Conservation (phyloP, 192 early-diverging fungal species). For the Bifiguratus adelaidae region DNA sequence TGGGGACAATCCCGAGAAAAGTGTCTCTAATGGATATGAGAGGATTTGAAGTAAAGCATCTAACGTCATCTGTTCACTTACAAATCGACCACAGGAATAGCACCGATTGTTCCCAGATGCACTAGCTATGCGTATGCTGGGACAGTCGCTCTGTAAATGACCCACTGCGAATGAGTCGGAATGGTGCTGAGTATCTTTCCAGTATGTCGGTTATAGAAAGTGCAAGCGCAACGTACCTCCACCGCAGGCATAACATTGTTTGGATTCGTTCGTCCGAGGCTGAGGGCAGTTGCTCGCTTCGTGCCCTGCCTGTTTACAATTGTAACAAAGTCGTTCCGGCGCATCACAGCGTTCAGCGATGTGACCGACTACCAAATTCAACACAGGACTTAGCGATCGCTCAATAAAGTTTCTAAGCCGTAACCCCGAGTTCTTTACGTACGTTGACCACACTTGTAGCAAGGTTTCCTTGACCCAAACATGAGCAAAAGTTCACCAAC, state of each 20-base stretch:
- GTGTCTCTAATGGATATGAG: slow-evolving; percentile 24
- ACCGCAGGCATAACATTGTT: slow-evolving; percentile 41
- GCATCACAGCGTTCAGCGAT: slow-evolving; percentile 36
- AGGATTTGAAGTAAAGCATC: not conserved
- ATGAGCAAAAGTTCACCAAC: too few relatives aligned
- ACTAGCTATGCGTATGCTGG: slow-evolving; percentile 17
- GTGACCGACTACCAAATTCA: slow-evolving; percentile 48
- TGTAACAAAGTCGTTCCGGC: slow-evolving; percentile 42
- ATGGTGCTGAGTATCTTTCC: not conserved
- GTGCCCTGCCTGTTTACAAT: slow-evolving; percentile 42
- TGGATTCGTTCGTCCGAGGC: slow-evolving; percentile 30
- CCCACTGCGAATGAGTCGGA: slow-evolving; percentile 21
- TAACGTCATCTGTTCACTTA: slow-evolving; percentile 14
- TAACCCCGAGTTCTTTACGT: too few relatives aligned
- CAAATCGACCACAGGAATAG: slow-evolving; percentile 35
- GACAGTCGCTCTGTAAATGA: slow-evolving; percentile 40
- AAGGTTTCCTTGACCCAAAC: too few relatives aligned
- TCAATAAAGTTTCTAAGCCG: too few relatives aligned
- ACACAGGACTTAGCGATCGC: too few relatives aligned
- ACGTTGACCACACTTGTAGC: too few relatives aligned
- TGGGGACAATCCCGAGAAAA: slow-evolving; percentile 33
- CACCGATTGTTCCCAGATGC: slow-evolving; percentile 13
- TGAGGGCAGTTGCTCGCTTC: slow-evolving; percentile 32
- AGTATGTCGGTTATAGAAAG: not conserved
- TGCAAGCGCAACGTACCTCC: slow-evolving; percentile 20